Base-by-base conservation (phyloP, 768 basidiomycete genomes). In the Chalciporus sphaerocephalus region DNA sequence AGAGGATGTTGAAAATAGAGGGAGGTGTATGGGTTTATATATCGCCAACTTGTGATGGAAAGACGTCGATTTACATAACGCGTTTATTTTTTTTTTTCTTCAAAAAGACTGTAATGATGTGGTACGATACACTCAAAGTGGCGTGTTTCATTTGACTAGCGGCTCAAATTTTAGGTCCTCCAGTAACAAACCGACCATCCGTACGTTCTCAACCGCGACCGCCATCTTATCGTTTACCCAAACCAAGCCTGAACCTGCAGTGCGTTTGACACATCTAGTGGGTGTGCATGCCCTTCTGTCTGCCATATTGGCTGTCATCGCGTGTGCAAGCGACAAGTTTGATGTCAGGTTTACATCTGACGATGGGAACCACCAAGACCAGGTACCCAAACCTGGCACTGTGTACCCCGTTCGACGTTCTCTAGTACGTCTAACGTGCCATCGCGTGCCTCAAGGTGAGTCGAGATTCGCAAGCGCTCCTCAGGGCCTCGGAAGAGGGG, bases 71-170 rank as follows among this genome's bases (percentile, higher is more conserved):
- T 62, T 57, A 64, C 58, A 55, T 64, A 64, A 61, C 55, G 16
- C 24, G n/a, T 40, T 50, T 55, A 51, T 46, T 39, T 24, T 17
- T 40, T 50, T 55, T 52, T 46, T 39, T 38, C n/a, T 32, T 5
- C 15, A 4, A n/a, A 32, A n/a, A 32, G n/a, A 32, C 13, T 30
- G 28, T 10, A 5, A 28, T 39, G 17, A 46, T 48, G 32, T 63
- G 63, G 64, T 64, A 64, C 64, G 61, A 66, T 61, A 49, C 43
- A n/a, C n/a, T n/a, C 12, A 25, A 34, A 13, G 42, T 64, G 59
- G 61, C 60, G 59, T 61, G 60, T 61, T 55, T 61, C 56, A 61
- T n/a, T n/a, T n/a, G n/a, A n/a, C n/a, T n/a, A n/a, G n/a, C n/a
- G n/a, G n/a, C n/a, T n/a, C n/a, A n/a, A n/a, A 46, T 46, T 48